A percentile compares a stretch with the other conserved stretches of the same genome.
phyloP scores from a whole-genome alignment of 495 filamentous ascomycete genomes.

The Penicillium argentinense region DNA sequence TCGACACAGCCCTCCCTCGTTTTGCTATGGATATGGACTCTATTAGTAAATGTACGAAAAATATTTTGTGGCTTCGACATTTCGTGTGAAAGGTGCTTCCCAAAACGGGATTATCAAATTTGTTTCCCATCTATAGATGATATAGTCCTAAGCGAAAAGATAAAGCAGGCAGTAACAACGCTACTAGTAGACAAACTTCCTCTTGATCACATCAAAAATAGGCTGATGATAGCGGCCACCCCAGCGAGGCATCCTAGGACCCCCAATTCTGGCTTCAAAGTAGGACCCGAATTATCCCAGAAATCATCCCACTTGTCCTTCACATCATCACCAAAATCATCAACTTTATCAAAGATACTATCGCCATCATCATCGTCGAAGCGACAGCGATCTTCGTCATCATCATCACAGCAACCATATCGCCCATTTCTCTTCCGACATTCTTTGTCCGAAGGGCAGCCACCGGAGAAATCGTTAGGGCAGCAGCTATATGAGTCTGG shows the following conservation, averaged over 20 bases:
- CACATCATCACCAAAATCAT: conserved; percentile 1
- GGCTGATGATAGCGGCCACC: neutral
- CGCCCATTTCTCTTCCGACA: neutral
- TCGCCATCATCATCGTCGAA: conserved; percentile 1
- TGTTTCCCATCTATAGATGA: neutral
- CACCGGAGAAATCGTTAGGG: conserved; percentile 1
- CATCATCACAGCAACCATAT: conserved; percentile 4
- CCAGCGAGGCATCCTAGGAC: neutral
- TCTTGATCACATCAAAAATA: neutral
- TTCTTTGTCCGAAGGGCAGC: conserved; percentile 2
- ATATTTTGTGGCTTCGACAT: no score
- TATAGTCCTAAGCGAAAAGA: no score
- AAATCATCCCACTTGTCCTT: conserved; percentile 3
- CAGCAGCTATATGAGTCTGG: conserved; percentile 2
- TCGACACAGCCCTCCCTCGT: neutral
- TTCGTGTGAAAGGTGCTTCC: neutral
- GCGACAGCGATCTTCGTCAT: neutral
- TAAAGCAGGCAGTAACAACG: no score
- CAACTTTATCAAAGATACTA: conserved; percentile 1
- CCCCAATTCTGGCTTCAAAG: neutral
- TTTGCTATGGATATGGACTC: conserved; percentile 9
- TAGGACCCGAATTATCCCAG: conserved; percentile 1
- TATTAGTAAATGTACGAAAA: no score
- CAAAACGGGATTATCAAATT: neutral
- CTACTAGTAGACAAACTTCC: neutral